A percentile compares a stretch with the other conserved stretches of the same genome.
phyloP scores from a whole-genome alignment of 345 rosid genomes.

The Hirschfeldia incana region DNA sequence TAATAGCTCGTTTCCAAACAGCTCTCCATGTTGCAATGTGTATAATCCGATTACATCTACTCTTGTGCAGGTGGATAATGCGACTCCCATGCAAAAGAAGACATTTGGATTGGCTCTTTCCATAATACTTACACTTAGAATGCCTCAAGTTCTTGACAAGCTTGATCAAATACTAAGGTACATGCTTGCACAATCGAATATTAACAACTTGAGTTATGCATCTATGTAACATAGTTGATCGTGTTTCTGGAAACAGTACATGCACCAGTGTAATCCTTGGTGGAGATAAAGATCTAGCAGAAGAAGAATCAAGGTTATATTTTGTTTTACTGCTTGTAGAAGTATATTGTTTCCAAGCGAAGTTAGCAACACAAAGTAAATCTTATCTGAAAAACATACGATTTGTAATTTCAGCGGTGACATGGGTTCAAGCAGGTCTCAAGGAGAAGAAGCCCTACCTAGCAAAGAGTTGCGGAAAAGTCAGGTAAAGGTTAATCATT shows the following conservation, averaged over 20 bases:
- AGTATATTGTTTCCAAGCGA: constrained; percentile 4
- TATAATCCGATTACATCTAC: constrained; percentile 23
- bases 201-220: not conserved
- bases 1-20: not conserved
- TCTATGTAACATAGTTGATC: not conserved
- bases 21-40: constrained; percentile 9
- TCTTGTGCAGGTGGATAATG: constrained; percentile 73
- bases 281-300: constrained; percentile 63
- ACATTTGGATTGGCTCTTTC: constrained; percentile 86
- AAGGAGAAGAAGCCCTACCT: constrained; percentile 62
- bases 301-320: constrained; percentile 82
- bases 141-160: constrained; percentile 93
- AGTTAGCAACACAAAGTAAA: not conserved
- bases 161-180: constrained; percentile 94
- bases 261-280: constrained; percentile 87
- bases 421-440: constrained; percentile 62
- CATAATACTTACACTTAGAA: constrained; percentile 74
- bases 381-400: not conserved
- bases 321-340: not conserved
- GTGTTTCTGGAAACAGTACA: constrained; percentile 49
- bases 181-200: constrained; percentile 4
- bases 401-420: constrained; percentile 58
- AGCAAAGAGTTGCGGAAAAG: constrained; percentile 78
- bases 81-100: constrained; percentile 66
- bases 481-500: constrained; percentile 53